Evolutionary conservation across 1,139 yeast species (phyloP).

Genomic region (Scheffersomyces stambukii): DNA sequence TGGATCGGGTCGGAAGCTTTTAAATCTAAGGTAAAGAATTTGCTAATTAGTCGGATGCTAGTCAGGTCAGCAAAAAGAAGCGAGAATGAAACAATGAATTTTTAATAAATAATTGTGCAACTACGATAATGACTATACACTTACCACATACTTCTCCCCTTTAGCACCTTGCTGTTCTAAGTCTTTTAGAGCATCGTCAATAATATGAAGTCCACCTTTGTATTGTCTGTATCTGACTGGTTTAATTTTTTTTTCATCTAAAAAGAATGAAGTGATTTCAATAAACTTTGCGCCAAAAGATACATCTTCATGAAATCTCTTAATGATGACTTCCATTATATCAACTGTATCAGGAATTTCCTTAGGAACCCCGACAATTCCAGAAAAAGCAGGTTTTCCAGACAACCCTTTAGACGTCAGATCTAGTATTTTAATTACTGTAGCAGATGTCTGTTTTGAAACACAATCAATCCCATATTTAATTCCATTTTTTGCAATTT

Average conservation of each 20-base stretch:
- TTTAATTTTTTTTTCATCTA: constrained; percentile 19
- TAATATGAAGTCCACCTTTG: constrained; percentile 29
- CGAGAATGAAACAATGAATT: neutral
- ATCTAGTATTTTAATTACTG: constrained; percentile 24
- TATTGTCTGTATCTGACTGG: constrained; percentile 33
- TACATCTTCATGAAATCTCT: constrained; percentile 41
- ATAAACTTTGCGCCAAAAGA: constrained; percentile 33
- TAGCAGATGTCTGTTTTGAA: constrained; percentile 35
- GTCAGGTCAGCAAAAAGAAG: neutral
- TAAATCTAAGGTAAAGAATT: too few species aligned
- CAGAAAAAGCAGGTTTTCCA: constrained; percentile 22
- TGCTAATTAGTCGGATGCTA: too few species aligned
- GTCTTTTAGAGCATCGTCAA: constrained; percentile 31
- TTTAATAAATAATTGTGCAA: constrained; percentile 1
- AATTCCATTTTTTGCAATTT: constrained; percentile 16
- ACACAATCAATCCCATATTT: constrained; percentile 41
- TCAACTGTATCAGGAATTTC: constrained; percentile 20
- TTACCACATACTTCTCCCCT: constrained; percentile 39
- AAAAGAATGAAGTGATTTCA: constrained; percentile 23
- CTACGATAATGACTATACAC: constrained; percentile 8
- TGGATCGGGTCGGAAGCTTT: too few species aligned
- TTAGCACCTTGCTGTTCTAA: constrained; percentile 38
- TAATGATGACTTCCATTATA: constrained; percentile 28
- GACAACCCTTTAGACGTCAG: constrained; percentile 1
- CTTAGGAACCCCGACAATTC: constrained; percentile 36